Percentiles rank a stretch among this genome's conserved stretches.
Evolutionary conservation across 108 stramenopile genomes (phyloP).

Genomic region (Discostella stelligeroides): DNA sequence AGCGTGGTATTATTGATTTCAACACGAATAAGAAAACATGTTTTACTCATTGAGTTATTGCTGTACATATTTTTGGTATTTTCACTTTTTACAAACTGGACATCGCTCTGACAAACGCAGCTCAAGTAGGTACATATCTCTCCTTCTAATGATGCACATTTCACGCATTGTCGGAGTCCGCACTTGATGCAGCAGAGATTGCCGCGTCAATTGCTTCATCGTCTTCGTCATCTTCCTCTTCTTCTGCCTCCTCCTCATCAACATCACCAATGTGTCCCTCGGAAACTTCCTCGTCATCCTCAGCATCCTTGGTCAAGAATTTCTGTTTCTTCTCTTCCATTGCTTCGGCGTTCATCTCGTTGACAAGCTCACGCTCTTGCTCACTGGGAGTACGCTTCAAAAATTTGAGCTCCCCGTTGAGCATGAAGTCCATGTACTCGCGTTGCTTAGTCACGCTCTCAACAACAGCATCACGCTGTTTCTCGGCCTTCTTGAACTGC

Average conservation of each 20-base stretch:
- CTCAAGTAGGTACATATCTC: background rate
- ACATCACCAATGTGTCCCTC: background rate
- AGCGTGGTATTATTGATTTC: too few relatives aligned
- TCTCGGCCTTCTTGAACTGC: constrained; percentile 37
- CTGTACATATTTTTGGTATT: background rate
- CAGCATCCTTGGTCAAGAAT: constrained; percentile 5
- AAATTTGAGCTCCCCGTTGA: constrained; percentile 53
- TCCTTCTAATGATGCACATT: background rate
- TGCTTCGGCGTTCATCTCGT: constrained; percentile 22
- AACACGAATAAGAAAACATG: too few relatives aligned
- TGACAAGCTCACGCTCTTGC: constrained; percentile 38
- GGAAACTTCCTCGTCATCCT: constrained; percentile 6
- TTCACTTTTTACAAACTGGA: background rate
- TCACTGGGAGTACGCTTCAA: constrained; percentile 50
- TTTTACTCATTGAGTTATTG: background rate
- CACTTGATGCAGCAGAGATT: background rate
- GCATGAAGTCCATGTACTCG: constrained; percentile 55
- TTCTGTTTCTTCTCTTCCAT: constrained; percentile 40
- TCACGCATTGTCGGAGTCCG: background rate
- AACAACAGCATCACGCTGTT: constrained; percentile 57
- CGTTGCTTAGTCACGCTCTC: constrained; percentile 53
- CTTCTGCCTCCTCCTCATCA: background rate
- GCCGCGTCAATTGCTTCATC: background rate
- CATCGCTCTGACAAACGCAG: background rate
- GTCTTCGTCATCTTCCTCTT: background rate